Percentiles rank a stretch among this genome's conserved stretches.
Conservation (phyloP, 306 rosid species). For the Styphnolobium japonicum region DNA sequence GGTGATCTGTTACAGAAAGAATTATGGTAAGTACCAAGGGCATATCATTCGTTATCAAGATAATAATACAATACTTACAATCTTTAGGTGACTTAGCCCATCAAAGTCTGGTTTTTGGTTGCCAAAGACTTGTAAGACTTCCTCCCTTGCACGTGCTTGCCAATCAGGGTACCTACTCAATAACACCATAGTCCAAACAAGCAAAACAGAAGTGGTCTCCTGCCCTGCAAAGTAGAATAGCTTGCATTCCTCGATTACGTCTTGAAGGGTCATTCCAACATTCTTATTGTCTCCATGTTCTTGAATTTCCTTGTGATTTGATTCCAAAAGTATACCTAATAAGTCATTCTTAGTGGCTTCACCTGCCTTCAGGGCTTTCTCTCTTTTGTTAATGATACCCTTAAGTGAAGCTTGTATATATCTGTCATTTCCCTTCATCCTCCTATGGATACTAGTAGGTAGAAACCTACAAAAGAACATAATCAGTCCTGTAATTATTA, state of each 20-base stretch:
- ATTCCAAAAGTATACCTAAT: constrained; percentile 40
- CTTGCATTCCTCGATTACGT: constrained; percentile 53
- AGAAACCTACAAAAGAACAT: constrained; percentile 34
- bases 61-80: constrained; percentile 35
- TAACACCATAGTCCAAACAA: constrained; percentile 54
- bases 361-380: constrained; percentile 25
- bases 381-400: constrained; percentile 33
- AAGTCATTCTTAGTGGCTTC: constrained; percentile 32
- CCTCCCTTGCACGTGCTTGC: constrained; percentile 60
- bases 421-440: constrained; percentile 26
- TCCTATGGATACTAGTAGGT: constrained; percentile 24
- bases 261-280: constrained; percentile 41
- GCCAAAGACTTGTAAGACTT: constrained; percentile 44
- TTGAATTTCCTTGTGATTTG: constrained; percentile 42
- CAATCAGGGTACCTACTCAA: constrained; percentile 38
- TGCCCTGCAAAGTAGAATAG: constrained; percentile 59
- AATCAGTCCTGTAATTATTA: neutral
- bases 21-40: neutral
- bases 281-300: constrained; percentile 39
- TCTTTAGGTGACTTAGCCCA: constrained; percentile 44
- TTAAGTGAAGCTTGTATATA: constrained; percentile 12
- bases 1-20: constrained; percentile 32
- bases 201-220: constrained; percentile 50
- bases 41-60: neutral
- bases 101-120: constrained; percentile 30